phyloP scores from a whole-genome alignment of 2,329 filamentous ascomycete species.

The Fusarium sulawesiense region DNA sequence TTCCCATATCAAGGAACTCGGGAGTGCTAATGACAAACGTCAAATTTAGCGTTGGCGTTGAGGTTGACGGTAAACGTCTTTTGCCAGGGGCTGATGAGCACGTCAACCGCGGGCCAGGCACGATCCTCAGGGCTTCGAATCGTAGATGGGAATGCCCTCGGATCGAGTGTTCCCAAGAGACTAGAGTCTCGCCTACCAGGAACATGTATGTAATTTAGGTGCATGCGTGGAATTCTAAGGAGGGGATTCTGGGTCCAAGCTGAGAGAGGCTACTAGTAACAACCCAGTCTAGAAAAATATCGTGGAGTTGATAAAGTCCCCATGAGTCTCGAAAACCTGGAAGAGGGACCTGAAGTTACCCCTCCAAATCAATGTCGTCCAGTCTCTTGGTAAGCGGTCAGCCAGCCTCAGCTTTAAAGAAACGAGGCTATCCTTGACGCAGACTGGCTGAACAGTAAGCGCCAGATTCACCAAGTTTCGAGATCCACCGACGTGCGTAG shows the following conservation, averaged over 20 bases:
- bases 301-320: slow-evolving; percentile 12
- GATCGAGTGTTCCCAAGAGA: slow-evolving; percentile 1
- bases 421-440: slow-evolving; percentile 47
- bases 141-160: slow-evolving; percentile 11
- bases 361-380: slow-evolving; percentile 38
- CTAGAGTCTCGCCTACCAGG: slow-evolving; percentile 4
- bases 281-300: slow-evolving; percentile 12
- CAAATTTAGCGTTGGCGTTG: slow-evolving; percentile 28
- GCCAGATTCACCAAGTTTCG: slow-evolving; percentile 28
- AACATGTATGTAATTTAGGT: slow-evolving; percentile 9
- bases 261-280: not conserved
- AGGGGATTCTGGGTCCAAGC: slow-evolving; percentile 5
- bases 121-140: slow-evolving; percentile 1
- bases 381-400: slow-evolving; percentile 44
- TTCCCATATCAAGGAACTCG: slow-evolving; percentile 10
- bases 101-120: slow-evolving; percentile 12
- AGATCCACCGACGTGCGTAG: slow-evolving; percentile 31
- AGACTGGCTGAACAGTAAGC: slow-evolving; percentile 27
- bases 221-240: slow-evolving; percentile 11
- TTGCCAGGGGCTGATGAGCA: slow-evolving; percentile 30
- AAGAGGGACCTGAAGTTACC: slow-evolving; percentile 21
- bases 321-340: slow-evolving; percentile 22
- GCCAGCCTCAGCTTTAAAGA: slow-evolving; percentile 44
- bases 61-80: slow-evolving; percentile 29
- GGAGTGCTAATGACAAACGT: not conserved